Conservation (phyloP, 1,139 yeast genomes). For the Candida labiduridarum region DNA sequence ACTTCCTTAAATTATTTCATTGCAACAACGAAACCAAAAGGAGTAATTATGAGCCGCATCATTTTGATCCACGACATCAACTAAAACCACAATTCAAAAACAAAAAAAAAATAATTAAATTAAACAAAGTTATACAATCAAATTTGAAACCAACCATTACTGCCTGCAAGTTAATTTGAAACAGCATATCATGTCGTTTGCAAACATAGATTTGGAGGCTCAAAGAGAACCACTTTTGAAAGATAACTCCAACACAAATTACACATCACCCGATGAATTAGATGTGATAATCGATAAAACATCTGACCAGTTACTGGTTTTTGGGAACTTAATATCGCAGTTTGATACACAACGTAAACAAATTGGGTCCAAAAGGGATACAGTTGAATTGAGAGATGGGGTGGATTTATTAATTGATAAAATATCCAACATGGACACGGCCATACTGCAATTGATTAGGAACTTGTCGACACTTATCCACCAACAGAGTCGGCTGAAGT, state of each 20-base stretch:
- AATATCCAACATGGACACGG: constrained; percentile 33
- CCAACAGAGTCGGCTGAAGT: constrained; percentile 15
- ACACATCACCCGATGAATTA: constrained; percentile 24
- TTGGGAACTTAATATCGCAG: constrained; percentile 51
- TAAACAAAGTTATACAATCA: too few relatives aligned
- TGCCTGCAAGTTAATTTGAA: too few relatives aligned
- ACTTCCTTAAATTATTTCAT: too few relatives aligned
- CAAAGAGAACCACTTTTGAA: constrained; percentile 33
- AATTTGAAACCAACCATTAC: too few relatives aligned
- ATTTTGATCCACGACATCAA: neutral
- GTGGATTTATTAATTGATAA: constrained; percentile 36
- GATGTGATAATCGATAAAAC: constrained; percentile 37
- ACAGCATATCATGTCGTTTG: constrained; percentile 55
- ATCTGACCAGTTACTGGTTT: constrained; percentile 47
- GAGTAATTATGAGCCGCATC: neutral
- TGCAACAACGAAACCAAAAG: neutral
- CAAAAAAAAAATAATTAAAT: neutral
- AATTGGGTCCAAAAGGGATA: constrained; percentile 61
- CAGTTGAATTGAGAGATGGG: constrained; percentile 36
- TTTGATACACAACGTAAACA: constrained; percentile 51
- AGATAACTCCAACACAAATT: neutral
- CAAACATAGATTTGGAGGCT: constrained; percentile 59
- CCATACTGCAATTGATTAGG: constrained; percentile 34
- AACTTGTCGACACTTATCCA: constrained; percentile 36
- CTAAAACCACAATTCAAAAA: neutral